Conservation (phyloP, 805 yeast species). For the Scheffersomyces coipomensis region DNA sequence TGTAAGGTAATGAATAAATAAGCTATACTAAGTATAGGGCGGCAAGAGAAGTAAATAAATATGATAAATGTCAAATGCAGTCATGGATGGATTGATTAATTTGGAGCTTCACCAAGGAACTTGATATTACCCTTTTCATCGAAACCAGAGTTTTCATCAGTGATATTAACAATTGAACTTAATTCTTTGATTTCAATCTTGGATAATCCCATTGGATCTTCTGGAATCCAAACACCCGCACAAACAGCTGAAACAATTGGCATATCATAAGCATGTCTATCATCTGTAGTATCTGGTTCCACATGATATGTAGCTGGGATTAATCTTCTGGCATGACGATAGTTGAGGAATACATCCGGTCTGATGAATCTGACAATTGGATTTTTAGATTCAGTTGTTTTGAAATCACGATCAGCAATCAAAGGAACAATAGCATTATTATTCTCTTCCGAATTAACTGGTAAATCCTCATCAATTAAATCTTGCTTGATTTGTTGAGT, state of each 20-base stretch:
- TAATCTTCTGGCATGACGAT: slow-evolving; percentile 28
- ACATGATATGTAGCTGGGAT: slow-evolving; percentile 35
- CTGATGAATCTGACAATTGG: slow-evolving; percentile 48
- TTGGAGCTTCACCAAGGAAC: slow-evolving; percentile 34
- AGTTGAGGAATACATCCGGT: slow-evolving; percentile 61
- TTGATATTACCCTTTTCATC: slow-evolving; percentile 29
- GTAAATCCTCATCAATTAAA: slow-evolving; percentile 9
- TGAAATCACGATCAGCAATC: slow-evolving; percentile 65
- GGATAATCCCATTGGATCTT: slow-evolving; percentile 83
- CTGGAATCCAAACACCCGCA: slow-evolving; percentile 91
- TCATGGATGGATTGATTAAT: too few species aligned
- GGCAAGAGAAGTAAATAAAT: too few species aligned
- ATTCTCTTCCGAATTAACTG: slow-evolving; percentile 9
- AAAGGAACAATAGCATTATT: slow-evolving; percentile 44
- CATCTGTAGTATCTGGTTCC: slow-evolving; percentile 43
- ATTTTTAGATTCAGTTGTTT: slow-evolving; percentile 34
- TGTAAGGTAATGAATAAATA: too few species aligned
- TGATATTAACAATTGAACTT: slow-evolving; percentile 53
- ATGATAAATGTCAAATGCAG: too few species aligned
- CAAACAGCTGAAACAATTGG: slow-evolving; percentile 71
- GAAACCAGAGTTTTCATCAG: slow-evolving; percentile 67
- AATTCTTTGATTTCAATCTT: slow-evolving; percentile 55
- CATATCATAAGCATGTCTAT: slow-evolving; percentile 65
- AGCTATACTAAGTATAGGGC: too few species aligned
- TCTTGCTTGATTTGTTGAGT: slow-evolving; percentile 19